Conservation (phyloP, 2,329 filamentous ascomycete species). For the Scedosporium boydii region DNA sequence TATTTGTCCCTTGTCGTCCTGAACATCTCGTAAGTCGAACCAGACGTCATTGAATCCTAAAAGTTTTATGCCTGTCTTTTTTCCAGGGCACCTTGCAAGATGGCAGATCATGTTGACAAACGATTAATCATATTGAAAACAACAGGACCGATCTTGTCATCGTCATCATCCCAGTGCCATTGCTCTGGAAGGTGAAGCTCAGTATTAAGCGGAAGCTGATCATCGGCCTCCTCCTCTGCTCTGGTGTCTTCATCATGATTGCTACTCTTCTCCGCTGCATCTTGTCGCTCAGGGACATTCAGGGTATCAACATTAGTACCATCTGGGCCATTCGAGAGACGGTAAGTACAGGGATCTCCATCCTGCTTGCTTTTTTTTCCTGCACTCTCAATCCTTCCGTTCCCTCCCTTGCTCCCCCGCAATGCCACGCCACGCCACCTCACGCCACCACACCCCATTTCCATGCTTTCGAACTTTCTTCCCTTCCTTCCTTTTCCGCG, state of each 20-base stretch:
- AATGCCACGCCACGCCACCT: no score
- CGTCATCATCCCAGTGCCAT: conserved; percentile 13
- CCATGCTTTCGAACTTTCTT: no score
- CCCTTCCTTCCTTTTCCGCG: no score
- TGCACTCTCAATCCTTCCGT: no score
- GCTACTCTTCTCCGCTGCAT: conserved; percentile 16
- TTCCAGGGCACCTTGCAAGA: conserved; percentile 7
- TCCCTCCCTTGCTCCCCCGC: no score
- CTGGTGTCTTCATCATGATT: conserved; percentile 17
- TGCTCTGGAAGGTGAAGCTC: conserved; percentile 14
- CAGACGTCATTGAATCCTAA: background rate
- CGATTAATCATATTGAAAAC: no score
- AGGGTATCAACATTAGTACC: conserved; percentile 16
- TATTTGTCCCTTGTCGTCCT: conserved; percentile 15
- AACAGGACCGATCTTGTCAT: no score
- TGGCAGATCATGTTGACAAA: no score
- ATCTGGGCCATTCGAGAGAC: conserved; percentile 18
- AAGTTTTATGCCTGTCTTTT: conserved; percentile 7
- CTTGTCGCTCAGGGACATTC: conserved; percentile 13
- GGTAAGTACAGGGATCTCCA: conserved; percentile 6
- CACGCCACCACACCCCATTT: no score
- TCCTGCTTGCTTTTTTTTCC: no score
- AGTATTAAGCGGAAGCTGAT: conserved; percentile 13
- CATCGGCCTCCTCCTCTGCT: conserved; percentile 16
- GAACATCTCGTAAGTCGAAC: conserved; percentile 13